Conservation (phyloP, 2,329 filamentous ascomycete species). For the Epichloe gansuensis region DNA sequence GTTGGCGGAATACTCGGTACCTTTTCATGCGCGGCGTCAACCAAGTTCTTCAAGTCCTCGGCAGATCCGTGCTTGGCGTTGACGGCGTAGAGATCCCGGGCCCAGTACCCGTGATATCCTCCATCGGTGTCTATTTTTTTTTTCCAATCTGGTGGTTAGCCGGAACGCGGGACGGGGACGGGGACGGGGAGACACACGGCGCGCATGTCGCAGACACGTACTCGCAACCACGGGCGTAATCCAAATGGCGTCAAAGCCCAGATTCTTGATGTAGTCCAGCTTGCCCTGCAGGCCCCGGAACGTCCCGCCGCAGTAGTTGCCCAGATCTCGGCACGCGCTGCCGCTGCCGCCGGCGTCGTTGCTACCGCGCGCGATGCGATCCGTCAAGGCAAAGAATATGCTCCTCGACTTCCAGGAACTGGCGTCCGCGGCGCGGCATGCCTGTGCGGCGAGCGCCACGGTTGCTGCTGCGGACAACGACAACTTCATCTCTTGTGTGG, state of each 20-base stretch:
- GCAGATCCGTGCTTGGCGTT: constrained; percentile 47
- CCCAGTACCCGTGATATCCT: constrained; percentile 45
- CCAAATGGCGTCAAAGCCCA: constrained; percentile 47
- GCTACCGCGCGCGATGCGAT: constrained; percentile 35
- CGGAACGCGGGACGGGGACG: not conserved
- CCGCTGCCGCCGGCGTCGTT: constrained; percentile 31
- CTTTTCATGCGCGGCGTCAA: constrained; percentile 44
- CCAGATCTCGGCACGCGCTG: constrained; percentile 27
- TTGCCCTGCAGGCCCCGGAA: constrained; percentile 44
- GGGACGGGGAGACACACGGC: no score
- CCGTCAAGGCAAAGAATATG: constrained; percentile 47
- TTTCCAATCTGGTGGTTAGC: not conserved
- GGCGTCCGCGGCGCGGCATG: constrained; percentile 18
- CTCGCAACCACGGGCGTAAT: constrained; percentile 43
- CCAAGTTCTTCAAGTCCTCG: constrained; percentile 44
- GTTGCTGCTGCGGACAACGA: not conserved
- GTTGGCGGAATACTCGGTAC: constrained; percentile 7
- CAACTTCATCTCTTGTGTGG: not conserved
- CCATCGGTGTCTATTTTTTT: constrained; percentile 19
- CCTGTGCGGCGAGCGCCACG: not conserved
- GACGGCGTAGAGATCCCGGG: constrained; percentile 34
- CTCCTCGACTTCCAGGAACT: constrained; percentile 38
- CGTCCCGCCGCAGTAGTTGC: constrained; percentile 46
- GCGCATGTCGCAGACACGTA: constrained; percentile 12
- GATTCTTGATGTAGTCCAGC: constrained; percentile 49